These are phyloP conservation scores for Dothiorella sarmentorum DNA, from an alignment of 2,329 filamentous ascomycete species.

Conservation along the genomic window DNA sequence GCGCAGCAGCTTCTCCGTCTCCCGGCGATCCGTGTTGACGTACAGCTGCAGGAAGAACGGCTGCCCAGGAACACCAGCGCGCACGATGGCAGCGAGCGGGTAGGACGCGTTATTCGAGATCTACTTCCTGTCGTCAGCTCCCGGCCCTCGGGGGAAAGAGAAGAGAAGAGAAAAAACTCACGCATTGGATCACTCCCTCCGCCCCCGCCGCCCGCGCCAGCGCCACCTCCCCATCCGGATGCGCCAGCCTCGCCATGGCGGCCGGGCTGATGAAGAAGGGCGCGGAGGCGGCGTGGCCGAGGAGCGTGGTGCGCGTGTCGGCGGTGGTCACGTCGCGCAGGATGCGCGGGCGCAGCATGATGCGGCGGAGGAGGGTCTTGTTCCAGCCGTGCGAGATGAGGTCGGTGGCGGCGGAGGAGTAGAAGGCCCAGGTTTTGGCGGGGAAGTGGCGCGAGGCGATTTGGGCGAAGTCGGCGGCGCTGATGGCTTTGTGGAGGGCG, in stretches of 20 bases:
- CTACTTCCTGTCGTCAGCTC: no score
- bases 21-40: constrained; percentile 32
- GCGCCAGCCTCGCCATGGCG: constrained; percentile 35
- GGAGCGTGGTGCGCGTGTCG: constrained; percentile 30
- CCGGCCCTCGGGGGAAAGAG: no score
- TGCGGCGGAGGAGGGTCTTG: constrained; percentile 33
- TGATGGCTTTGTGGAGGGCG: constrained; percentile 28
- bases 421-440: constrained; percentile 34
- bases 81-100: constrained; percentile 21
- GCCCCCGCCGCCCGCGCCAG: constrained; percentile 35
- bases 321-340: constrained; percentile 36
- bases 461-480: constrained; percentile 32
- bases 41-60: constrained; percentile 37
- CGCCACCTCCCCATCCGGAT: constrained; percentile 35
- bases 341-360: constrained; percentile 35
- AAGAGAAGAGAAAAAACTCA: constrained; percentile 35
- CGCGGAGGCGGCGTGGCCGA: constrained; percentile 33
- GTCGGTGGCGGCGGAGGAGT: constrained; percentile 34
- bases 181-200: constrained; percentile 34
- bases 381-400: constrained; percentile 32
- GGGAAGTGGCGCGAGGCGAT: constrained; percentile 32
- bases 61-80: constrained; percentile 25
- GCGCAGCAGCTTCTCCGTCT: constrained; percentile 32
- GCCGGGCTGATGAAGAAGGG: constrained; percentile 41
- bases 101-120: constrained; percentile 32